Conservation (phyloP, 2,329 filamentous ascomycete species). For the Eutypa lata region DNA sequence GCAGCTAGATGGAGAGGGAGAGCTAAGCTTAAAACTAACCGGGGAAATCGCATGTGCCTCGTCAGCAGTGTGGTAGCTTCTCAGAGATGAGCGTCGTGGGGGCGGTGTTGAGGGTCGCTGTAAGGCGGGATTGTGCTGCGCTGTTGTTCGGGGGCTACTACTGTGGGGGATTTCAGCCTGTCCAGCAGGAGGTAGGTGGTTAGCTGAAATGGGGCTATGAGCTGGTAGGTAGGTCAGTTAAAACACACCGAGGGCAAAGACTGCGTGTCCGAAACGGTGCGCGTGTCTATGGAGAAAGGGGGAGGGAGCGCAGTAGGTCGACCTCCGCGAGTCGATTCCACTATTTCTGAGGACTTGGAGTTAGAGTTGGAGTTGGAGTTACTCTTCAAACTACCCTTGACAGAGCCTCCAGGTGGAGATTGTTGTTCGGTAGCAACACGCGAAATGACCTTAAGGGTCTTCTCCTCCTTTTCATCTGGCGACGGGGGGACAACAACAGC, state of each 20-base stretch:
- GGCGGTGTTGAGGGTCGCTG: slow-evolving; percentile 17
- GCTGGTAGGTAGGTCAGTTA: slow-evolving; percentile 2
- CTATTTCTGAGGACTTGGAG: slow-evolving; percentile 2
- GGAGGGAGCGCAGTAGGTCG: slow-evolving; percentile 21
- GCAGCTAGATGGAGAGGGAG: too few relatives aligned
- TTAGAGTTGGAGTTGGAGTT: background rate
- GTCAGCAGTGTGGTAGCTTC: slow-evolving; percentile 7
- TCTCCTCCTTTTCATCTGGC: background rate
- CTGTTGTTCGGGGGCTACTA: background rate
- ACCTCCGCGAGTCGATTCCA: slow-evolving; percentile 6
- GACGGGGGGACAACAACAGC: background rate
- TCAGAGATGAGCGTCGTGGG: slow-evolving; percentile 19
- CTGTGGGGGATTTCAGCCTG: too few relatives aligned
- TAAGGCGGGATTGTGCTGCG: slow-evolving; percentile 3
- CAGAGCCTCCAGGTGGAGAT: too few relatives aligned
- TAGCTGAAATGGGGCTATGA: slow-evolving; percentile 8
- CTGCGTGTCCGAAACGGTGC: slow-evolving; percentile 23
- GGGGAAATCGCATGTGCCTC: too few relatives aligned
- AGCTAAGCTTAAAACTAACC: too few relatives aligned
- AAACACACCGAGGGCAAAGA: slow-evolving; percentile 28
- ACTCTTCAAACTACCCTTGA: background rate
- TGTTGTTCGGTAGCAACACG: too few relatives aligned
- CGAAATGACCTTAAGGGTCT: too few relatives aligned
- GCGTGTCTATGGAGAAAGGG: slow-evolving; percentile 24
- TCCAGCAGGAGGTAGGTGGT: slow-evolving; percentile 3